Evolutionary conservation across 768 basidiomycete species (phyloP).

Genomic region (Russula vinacea): DNA sequence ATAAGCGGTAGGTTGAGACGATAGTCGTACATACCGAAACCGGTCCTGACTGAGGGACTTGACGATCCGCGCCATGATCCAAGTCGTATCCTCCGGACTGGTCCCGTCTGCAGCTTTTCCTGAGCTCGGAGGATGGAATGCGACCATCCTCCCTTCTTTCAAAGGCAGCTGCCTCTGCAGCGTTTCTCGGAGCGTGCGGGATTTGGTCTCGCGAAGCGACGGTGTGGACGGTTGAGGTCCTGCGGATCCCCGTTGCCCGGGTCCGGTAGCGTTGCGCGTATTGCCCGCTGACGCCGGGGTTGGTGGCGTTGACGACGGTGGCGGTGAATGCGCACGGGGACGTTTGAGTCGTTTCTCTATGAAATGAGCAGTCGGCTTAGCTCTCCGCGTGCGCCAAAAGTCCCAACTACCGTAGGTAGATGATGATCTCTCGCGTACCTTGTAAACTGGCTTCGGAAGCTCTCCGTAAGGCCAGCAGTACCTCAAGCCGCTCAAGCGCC

Average conservation of each 20-base stretch:
- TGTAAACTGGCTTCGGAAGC: conserved; percentile 59
- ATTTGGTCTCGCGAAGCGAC: conserved; percentile 64
- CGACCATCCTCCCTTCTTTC: conserved; percentile 73
- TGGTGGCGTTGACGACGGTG: conserved; percentile 45
- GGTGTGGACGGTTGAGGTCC: conserved; percentile 51
- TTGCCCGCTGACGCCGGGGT: conserved; percentile 35
- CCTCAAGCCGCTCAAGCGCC: conserved; percentile 62
- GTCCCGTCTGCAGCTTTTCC: conserved; percentile 57
- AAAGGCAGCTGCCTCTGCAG: conserved; percentile 61
- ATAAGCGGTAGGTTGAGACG: not conserved
- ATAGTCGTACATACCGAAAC: conserved; percentile 48
- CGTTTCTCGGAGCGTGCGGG: conserved; percentile 54
- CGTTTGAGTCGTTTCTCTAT: conserved; percentile 67
- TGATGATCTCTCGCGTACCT: conserved; percentile 35
- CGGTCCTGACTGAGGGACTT: conserved; percentile 70
- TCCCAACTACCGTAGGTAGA: not conserved
- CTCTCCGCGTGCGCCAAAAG: not conserved
- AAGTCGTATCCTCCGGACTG: conserved; percentile 49
- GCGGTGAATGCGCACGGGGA: conserved; percentile 66
- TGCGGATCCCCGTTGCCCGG: conserved; percentile 54
- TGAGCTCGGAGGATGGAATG: conserved; percentile 59
- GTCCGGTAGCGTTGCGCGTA: conserved; percentile 52
- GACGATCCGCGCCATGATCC: conserved; percentile 79
- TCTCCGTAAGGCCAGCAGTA: conserved; percentile 70
- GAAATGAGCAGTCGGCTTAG: not conserved